phyloP scores from a whole-genome alignment of 208 protist species.

The Angomonas ambiguus region DNA sequence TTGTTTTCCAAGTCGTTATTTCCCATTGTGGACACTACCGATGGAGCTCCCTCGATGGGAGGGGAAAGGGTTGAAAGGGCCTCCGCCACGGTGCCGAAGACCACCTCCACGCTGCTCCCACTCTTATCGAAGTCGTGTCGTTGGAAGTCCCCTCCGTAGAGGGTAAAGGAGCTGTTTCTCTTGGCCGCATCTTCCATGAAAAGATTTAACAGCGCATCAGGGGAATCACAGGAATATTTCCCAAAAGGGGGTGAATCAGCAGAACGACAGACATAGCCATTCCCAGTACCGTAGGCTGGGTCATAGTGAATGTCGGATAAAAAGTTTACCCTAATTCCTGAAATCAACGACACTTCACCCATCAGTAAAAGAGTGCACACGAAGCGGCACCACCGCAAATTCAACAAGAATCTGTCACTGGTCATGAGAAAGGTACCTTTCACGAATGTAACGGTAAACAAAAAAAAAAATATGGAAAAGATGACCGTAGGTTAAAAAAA shows the following conservation, averaged over 20 bases:
- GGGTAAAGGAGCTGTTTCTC: constrained; percentile 28
- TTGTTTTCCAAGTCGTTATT: constrained; percentile 81
- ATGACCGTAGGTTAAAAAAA: not conserved
- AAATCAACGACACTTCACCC: not conserved
- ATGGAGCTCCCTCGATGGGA: constrained; percentile 14
- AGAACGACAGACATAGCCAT: constrained; percentile 33
- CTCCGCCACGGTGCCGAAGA: constrained; percentile 17
- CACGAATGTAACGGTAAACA: not conserved
- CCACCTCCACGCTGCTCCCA: constrained; percentile 20
- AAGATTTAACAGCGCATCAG: constrained; percentile 40
- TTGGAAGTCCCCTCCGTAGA: constrained; percentile 66
- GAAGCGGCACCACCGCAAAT: not conserved
- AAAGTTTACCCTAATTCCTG: constrained; percentile 28
- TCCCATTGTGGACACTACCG: constrained; percentile 37
- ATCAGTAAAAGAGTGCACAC: not conserved
- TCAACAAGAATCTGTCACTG: not conserved
- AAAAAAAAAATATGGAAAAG: not conserved
- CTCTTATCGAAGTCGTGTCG: constrained; percentile 39
- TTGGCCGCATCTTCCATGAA: constrained; percentile 28
- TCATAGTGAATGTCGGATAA: constrained; percentile 84
- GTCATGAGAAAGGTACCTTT: not conserved
- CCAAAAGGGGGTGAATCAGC: constrained; percentile 21
- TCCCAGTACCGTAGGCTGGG: constrained; percentile 45
- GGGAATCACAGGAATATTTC: constrained; percentile 44
- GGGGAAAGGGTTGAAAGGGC: constrained; percentile 8